Base-by-base conservation (phyloP, 1,284 basidiomycete species). In the Trichosporon coremiiforme region DNA sequence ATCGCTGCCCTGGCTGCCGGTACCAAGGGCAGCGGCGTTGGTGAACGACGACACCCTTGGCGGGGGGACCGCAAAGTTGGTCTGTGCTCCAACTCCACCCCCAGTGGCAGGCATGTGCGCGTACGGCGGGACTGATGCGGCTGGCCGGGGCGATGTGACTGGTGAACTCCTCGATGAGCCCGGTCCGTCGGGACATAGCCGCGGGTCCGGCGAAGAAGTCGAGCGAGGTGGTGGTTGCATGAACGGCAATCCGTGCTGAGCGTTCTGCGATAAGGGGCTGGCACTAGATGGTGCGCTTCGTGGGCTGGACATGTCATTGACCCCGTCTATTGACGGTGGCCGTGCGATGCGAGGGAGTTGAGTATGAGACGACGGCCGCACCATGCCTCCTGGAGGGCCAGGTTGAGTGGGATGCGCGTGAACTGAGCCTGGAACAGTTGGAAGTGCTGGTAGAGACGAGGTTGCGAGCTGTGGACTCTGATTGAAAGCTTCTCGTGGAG, bases 141-240 rank as follows among this genome's bases (percentile, higher is more conserved):
- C 38, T 9, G 25, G 64, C 35, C 75, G 70, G 0, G 80, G 72
- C 22, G 72, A 73, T 0, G 72, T 69, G 17, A 71, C 22, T 0
- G 68, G 78, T 7, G 80, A 79, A 62, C 70, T 73, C 2, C 68
- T 68, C 8, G 75, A 69, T 13, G 79, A 76, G 12, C 70, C 65
- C 3, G 41, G 65, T 25, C 45, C 64, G 67, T 71, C 64, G 17
- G 71, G 66, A 17, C 64, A 57, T 4, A 69, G 68, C 68, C 75
- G 73, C 17, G 80, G 79, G 31, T 80, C 79, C 4, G 80, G 80
- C 1, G 77, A 76, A 1, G 80, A 80, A 4, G 76, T 75, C 2
- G 79, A 80, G 35, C 80, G 75, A 3, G 77, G 45, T 0, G 80
- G 80, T 6, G 60, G 69, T 10, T 71, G 68, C 17, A 29, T 66